Evolutionary conservation across 345 rosid genomes (phyloP).

Genomic region (Turnera subulata): DNA sequence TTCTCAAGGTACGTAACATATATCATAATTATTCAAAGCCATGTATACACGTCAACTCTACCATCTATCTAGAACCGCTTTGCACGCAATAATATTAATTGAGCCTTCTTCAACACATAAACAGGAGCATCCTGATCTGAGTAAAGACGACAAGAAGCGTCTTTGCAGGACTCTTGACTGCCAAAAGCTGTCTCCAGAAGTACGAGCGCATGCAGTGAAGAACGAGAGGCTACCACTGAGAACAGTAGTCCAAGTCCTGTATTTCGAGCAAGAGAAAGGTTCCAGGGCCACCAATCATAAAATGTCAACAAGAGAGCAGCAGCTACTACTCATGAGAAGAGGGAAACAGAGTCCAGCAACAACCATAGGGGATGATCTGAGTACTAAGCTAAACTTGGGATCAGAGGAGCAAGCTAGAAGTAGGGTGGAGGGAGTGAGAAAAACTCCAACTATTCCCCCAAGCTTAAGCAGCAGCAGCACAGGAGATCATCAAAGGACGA

Average conservation of each 20-base stretch:
- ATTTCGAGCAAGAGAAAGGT: constrained; percentile 71
- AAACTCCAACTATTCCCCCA: too few species aligned
- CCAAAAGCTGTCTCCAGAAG: constrained; percentile 81
- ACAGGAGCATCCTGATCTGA: constrained; percentile 86
- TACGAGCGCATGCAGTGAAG: constrained; percentile 88
- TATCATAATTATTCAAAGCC: too few species aligned
- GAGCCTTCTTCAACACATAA: neutral
- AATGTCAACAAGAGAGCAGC: constrained; percentile 20
- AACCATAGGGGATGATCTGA: constrained; percentile 10
- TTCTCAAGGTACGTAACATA: constrained; percentile 72
- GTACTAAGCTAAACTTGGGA: constrained; percentile 29
- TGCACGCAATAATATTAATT: too few species aligned
- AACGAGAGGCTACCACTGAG: constrained; percentile 89
- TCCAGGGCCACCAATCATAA: constrained; percentile 16
- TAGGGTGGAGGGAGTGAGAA: constrained; percentile 14
- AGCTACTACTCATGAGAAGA: constrained; percentile 12
- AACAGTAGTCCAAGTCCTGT: constrained; percentile 91
- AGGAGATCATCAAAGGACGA: constrained; percentile 20
- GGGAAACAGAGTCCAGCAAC: constrained; percentile 23
- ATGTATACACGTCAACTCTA: too few species aligned
- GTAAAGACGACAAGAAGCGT: constrained; percentile 74
- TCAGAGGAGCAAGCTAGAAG: constrained; percentile 9
- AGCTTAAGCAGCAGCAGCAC: constrained; percentile 24
- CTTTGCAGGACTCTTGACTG: constrained; percentile 85
- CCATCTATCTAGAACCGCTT: too few species aligned